Percentiles rank a stretch among this genome's conserved stretches.
Evolutionary conservation across 2,329 filamentous ascomycete species (phyloP).

Genomic region (Fusarium sp.): DNA sequence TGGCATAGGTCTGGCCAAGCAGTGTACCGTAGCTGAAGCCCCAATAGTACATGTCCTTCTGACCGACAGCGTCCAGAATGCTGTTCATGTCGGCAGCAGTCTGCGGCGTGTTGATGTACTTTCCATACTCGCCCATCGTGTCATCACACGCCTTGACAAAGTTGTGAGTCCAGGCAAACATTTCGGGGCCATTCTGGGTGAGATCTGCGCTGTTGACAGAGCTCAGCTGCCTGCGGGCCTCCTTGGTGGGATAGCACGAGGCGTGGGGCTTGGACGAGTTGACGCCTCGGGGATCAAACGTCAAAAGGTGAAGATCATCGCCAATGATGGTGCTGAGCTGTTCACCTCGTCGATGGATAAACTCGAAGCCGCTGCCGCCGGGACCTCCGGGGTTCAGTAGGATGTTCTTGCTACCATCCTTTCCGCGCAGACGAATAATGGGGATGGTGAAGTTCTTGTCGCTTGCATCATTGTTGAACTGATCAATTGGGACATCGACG

Average conservation of each 20-base stretch:
- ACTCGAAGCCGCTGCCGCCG: conserved; percentile 55
- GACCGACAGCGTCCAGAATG: conserved; percentile 56
- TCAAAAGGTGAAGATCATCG: conserved; percentile 58
- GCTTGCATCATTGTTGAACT: conserved; percentile 51
- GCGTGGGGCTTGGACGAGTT: conserved; percentile 46
- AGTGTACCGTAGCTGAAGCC: conserved; percentile 57
- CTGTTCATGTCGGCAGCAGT: conserved; percentile 64
- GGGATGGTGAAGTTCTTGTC: conserved; percentile 58
- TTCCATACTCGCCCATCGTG: conserved; percentile 57
- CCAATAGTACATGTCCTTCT: conserved; percentile 52
- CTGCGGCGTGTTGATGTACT: conserved; percentile 62
- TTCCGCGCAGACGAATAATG: conserved; percentile 57
- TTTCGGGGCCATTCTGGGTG: conserved; percentile 50
- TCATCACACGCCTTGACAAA: conserved; percentile 56
- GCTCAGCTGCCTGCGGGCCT: conserved; percentile 46
- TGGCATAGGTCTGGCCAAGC: conserved; percentile 55
- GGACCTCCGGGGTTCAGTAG: conserved; percentile 62
- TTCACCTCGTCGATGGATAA: conserved; percentile 51
- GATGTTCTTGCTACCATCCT: conserved; percentile 56
- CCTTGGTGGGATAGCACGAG: conserved; percentile 53
- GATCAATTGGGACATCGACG: conserved; percentile 60
- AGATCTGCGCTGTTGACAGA: conserved; percentile 41
- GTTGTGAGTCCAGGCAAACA: conserved; percentile 56
- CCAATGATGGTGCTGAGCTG: conserved; percentile 51
- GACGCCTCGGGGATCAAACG: conserved; percentile 62